Base-by-base conservation (phyloP, 768 basidiomycete species). In the Brasilioporus rufonigricans region DNA sequence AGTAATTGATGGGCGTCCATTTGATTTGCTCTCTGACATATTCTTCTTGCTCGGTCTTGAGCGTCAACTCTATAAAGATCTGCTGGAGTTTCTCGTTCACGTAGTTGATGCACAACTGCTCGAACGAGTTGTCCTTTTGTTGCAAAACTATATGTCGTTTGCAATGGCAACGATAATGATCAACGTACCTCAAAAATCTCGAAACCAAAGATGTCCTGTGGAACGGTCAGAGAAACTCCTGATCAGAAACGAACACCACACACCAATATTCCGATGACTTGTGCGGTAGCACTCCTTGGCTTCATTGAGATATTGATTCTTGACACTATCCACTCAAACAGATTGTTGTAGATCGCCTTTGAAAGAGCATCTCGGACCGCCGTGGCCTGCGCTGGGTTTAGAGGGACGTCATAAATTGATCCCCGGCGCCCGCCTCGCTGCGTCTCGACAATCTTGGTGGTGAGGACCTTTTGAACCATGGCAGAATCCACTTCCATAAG, bases 21-120 rank as follows among this genome's bases (percentile, higher is more conserved):
- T 98, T 92, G 76, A 99, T 99, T 72, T 96, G 89, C 73, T 99
- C 97, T 53, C 91, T 83, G 27, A 98, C 93, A 66, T 99, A 99
- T 74, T 99, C 97, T 69, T 99, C 97, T 71, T 99, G 97, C 68
- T 99, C 97, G 18, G 96, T 94, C 79, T 99, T 99, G 67, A 99
- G 79, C 0, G 97, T 99, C 47, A 99, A 80, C 71, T 99, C 95
- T 65, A 99, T 99, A 76, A 99, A 99, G 66, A 98, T 99, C 69
- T 96, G 96, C 65, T 99, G 96, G 24, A 99, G 81, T 74, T 99
- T 99, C 74, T 99, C 97, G 79, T 99, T 99, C 76, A 98, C 97
- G 65, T 99, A 99, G 77, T 99, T 99, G 80, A 99, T 99, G 76
- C 97, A 99, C 19, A 99, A 84, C 72, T 99, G 94, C 68, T 95